These are phyloP conservation scores for Melaleuca alternifolia DNA, from an alignment of 345 rosid genomes.

Conservation along the genomic window DNA sequence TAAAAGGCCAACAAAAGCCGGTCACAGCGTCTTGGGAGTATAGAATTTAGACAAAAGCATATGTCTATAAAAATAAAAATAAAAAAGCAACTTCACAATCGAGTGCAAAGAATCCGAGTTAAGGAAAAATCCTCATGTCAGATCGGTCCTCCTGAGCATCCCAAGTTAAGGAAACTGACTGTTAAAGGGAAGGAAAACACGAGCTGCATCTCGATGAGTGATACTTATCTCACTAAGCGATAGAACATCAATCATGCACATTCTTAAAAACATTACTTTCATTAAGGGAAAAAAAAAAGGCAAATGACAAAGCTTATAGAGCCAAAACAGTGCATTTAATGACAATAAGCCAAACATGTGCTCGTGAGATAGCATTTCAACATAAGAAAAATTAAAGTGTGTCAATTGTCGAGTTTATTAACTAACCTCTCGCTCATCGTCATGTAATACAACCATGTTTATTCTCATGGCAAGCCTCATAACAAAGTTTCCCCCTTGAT, in stretches of 20 bases:
- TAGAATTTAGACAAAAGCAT: background rate
- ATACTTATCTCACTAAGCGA: background rate
- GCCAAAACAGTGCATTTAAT: no score
- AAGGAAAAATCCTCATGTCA: background rate
- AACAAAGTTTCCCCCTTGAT: background rate
- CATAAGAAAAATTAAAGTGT: no score
- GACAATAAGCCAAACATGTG: no score
- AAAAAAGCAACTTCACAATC: background rate
- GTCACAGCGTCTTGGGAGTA: background rate
- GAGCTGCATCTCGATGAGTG: background rate
- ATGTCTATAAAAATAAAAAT: background rate
- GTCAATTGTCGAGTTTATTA: no score
- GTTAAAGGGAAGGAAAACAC: background rate
- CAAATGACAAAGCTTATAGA: background rate
- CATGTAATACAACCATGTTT: background rate
- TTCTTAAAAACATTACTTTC: background rate
- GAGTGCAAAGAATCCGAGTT: no score
- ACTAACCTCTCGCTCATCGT: background rate
- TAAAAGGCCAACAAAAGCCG: background rate
- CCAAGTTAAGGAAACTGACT: background rate
- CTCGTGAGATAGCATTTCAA: no score
- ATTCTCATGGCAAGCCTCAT: background rate
- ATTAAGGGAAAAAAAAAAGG: accelerated
- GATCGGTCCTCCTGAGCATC: background rate
- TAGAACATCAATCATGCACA: background rate